Base-by-base conservation (phyloP, 192 early-diverging fungal genomes). In the Coemansia biformis region DNA sequence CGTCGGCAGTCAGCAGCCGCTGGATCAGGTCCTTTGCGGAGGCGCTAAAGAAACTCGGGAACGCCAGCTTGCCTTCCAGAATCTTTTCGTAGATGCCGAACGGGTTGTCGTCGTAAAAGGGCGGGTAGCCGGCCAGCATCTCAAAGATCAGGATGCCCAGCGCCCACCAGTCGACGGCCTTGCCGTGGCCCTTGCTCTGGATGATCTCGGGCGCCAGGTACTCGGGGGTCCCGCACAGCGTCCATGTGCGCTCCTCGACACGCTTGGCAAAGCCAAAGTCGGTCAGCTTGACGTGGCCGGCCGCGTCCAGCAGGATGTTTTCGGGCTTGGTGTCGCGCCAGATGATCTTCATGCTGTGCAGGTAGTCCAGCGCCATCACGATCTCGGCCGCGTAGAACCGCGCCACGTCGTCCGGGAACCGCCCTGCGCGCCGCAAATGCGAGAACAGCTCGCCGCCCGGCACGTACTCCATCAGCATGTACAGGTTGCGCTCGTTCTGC, bases 71-170 rank as follows among this genome's bases (percentile, higher is more conserved):
- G 37, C 95, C 93, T 2, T 81, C 84, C 19, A 98, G 75, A 58
- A 98, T 98, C 72, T 98, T 98, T 76, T 96, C 95, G 74, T 98
- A 98, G 60, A 98, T 98, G 19, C 91, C 91, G 70, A 95, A 96
- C 29, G 93, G 88, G 54, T 91, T 91, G 65, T 98, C 93, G 77
- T 96, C 95, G 66, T 88, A 96, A 75, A 96, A 98, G 3, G 95
- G 95, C 51, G 95, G 95, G 57, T 92, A 88, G 3, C 94, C 94
- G 16, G 89, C 91, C 49, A 98, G 78, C 95, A 98, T 98, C 66
- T 98, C 95, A 66, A 93, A 98, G 34, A 95, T 90, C 30, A 98
- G 73, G 46, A 98, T 95, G 35, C 95, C 95, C 32, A 98, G 77
- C 18, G 93, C 93, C 95, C 95, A 98, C 95, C 95, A 98, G 66